Conservation (phyloP, 2,329 filamentous ascomycete species). For the Fusarium drepaniforme region DNA sequence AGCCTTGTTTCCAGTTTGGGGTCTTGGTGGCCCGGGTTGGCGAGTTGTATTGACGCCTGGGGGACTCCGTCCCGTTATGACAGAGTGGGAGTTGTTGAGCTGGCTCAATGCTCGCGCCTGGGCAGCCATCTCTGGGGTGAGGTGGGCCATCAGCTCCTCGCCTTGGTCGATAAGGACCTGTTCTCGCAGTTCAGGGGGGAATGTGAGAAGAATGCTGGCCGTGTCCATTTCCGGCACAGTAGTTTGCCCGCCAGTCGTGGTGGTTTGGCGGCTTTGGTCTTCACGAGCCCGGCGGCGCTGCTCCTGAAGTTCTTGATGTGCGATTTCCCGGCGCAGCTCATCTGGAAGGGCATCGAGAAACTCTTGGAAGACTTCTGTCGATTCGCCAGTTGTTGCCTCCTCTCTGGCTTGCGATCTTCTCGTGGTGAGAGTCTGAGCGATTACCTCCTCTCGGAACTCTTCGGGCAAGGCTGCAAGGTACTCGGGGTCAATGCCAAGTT, state of each 20-base stretch:
- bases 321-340: conserved; percentile 89
- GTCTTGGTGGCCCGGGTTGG: conserved; percentile 49
- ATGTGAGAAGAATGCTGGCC: conserved; percentile 90
- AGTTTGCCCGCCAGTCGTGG: conserved; percentile 65
- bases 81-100: conserved; percentile 48
- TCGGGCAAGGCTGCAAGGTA: conserved; percentile 98
- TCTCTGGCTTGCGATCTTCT: conserved; percentile 82
- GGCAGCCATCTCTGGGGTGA: conserved; percentile 87
- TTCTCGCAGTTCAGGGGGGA: conserved; percentile 86
- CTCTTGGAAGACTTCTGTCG: conserved; percentile 88
- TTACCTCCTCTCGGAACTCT: conserved; percentile 94
- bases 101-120: conserved; percentile 81
- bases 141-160: conserved; percentile 84
- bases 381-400: conserved; percentile 76
- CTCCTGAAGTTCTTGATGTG: conserved; percentile 90
- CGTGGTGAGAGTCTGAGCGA: conserved; percentile 88
- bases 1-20: conserved; percentile 69
- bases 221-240: conserved; percentile 84
- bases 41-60: conserved; percentile 39
- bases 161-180: conserved; percentile 93
- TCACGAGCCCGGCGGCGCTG: conserved; percentile 90
- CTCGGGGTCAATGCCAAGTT: conserved; percentile 92
- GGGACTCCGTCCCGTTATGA: conserved; percentile 47
- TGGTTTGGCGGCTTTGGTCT: conserved; percentile 77
- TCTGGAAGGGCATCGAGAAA: conserved; percentile 93